A percentile compares a stretch with the other conserved stretches of the same genome.
Evolutionary conservation across 2,329 filamentous ascomycete genomes (phyloP).

Genomic region (Fusarium burgessii): DNA sequence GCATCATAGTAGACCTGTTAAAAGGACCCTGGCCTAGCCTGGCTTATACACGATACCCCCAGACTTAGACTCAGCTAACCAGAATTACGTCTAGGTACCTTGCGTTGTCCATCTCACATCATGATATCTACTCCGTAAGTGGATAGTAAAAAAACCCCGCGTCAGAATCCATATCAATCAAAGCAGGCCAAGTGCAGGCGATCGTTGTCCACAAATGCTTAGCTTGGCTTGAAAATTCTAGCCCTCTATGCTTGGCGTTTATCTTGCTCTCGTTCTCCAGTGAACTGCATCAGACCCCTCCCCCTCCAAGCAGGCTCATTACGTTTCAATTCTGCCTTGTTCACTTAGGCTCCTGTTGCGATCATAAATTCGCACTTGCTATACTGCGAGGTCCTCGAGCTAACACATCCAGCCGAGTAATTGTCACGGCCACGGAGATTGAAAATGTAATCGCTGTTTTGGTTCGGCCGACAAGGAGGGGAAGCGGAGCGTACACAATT

Average conservation of each 20-base stretch:
- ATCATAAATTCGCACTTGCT: conserved; percentile 10
- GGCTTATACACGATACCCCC: conserved; percentile 11
- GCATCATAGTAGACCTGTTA: neutral
- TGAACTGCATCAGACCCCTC: conserved; percentile 20
- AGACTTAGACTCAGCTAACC: conserved; percentile 36
- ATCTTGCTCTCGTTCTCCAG: conserved; percentile 25
- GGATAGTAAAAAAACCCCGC: conserved; percentile 37
- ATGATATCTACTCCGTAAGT: conserved; percentile 34
- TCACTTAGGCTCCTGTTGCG: neutral
- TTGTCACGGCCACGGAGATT: conserved; percentile 17
- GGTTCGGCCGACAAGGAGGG: conserved; percentile 39
- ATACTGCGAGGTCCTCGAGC: neutral
- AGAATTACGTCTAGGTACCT: conserved; percentile 35
- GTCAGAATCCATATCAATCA: conserved; percentile 27
- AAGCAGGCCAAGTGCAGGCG: conserved; percentile 33
- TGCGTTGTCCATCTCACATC: conserved; percentile 33
- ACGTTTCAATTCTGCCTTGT: conserved; percentile 32
- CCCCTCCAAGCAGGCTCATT: conserved; percentile 33
- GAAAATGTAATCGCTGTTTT: conserved; percentile 29
- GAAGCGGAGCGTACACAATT: conserved; percentile 34
- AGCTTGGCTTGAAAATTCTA: conserved; percentile 31
- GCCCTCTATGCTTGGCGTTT: conserved; percentile 28
- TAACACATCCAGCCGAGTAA: conserved; percentile 2
- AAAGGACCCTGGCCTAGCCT: conserved; percentile 4
- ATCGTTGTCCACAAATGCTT: conserved; percentile 36